Base-by-base conservation (phyloP, 139 green algal genomes). In the Picochlorum sp. region DNA sequence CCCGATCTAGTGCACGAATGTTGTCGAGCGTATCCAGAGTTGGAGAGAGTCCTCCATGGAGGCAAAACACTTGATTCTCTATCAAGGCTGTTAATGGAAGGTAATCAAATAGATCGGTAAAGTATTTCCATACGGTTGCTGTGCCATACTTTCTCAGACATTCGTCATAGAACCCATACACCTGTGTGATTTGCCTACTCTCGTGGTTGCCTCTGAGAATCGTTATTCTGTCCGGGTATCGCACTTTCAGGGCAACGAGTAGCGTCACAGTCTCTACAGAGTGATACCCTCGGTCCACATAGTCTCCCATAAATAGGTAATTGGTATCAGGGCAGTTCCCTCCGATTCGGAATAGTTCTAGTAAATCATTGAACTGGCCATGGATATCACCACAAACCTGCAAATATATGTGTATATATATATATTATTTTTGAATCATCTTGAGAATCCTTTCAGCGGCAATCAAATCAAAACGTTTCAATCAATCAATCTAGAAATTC, bases 31-130 rank as follows among this genome's bases (percentile, higher is more conserved):
- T 94, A 70, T 99, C 93, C 62, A 99, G 69, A 12, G 88, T 94
- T 22, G 93, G 93, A 5, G 81, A 94, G 39, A 99, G 73, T 10
- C 93, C 93, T 22, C 89, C 93, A 62, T 99, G 93, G 50, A 96
- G 77, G 70, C 88, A 97, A 73, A 99, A 99, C 45, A 98, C 90
- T 82, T 96, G 75, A 74, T 85, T 89, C 68, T 98, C 91, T 28
- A 99, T 80, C 5, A 96, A 64, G 3, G 89, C 93, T 7, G 93
- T 96, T 3, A 99, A 75, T 2, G 93, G 93, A 53, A 99, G 84
- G 73, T 96, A 98, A 70, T 99, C 93, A 68, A 99, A 99, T 18
- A 99, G 67, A 72, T 99, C 93, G 9, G 93, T 99, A 70, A 99
- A 97, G 63, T 77, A 83, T 68, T 94, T 93, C 93, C 93, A 99